Evolutionary conservation across 768 basidiomycete genomes (phyloP).

Genomic region (Panus rudis): DNA sequence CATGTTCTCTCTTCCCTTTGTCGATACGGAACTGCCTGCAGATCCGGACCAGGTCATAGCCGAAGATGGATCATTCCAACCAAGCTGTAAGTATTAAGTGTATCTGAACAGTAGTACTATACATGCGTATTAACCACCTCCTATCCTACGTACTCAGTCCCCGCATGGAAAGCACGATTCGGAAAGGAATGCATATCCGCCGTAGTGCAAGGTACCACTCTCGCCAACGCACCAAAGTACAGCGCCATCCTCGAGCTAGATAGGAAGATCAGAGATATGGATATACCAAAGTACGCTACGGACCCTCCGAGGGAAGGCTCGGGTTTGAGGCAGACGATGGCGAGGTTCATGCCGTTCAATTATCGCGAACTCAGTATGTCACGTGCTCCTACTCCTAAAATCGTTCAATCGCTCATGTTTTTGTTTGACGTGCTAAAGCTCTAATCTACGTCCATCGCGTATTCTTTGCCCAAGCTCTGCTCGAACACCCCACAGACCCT

Average conservation of each 20-base stretch:
- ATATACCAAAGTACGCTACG: conserved; percentile 57
- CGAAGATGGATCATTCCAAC: conserved; percentile 49
- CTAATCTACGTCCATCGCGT: conserved; percentile 61
- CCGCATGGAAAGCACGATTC: conserved; percentile 51
- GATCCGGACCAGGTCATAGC: conserved; percentile 47
- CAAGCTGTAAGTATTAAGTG: conserved; percentile 25
- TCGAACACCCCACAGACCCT: conserved; percentile 59
- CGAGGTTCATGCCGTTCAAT: conserved; percentile 67
- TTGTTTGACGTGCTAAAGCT: conserved; percentile 38
- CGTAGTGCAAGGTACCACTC: conserved; percentile 51
- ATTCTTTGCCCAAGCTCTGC: conserved; percentile 64
- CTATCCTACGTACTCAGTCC: conserved; percentile 50
- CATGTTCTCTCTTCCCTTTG: conserved; percentile 30
- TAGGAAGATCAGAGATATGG: conserved; percentile 55
- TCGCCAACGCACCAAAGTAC: conserved; percentile 54
- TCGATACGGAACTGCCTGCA: conserved; percentile 45
- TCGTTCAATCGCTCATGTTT: conserved; percentile 48
- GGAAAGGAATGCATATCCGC: conserved; percentile 44
- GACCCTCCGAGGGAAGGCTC: conserved; percentile 40
- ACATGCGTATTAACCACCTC: conserved; percentile 19
- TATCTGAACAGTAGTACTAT: not conserved
- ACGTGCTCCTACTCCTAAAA: conserved; percentile 52
- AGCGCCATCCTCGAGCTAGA: conserved; percentile 61
- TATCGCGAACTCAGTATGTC: conserved; percentile 62
- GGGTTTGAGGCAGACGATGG: conserved; percentile 59